Percentiles rank a stretch among this genome's conserved stretches.
phyloP scores from a whole-genome alignment of 768 basidiomycete genomes.

The Lentinula aciculospora region DNA sequence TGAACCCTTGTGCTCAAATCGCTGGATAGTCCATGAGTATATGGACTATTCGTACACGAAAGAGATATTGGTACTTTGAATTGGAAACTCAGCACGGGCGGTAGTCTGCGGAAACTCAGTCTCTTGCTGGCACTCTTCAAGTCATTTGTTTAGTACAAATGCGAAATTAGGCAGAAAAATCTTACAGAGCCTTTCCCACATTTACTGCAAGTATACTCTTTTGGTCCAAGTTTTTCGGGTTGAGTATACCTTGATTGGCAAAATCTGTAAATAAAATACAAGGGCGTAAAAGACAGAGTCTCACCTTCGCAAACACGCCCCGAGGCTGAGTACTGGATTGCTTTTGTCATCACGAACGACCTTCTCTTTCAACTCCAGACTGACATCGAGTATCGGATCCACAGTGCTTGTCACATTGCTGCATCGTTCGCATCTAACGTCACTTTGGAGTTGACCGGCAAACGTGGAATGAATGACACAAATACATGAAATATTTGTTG shows the following conservation, averaged over 20 bases:
- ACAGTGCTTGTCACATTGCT: conserved; percentile 69
- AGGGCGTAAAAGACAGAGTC: not conserved
- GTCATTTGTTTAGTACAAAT: conserved; percentile 1
- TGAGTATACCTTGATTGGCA: conserved; percentile 68
- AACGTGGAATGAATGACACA: conserved; percentile 93
- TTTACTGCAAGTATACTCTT: conserved; percentile 80
- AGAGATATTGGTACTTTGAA: conserved; percentile 64
- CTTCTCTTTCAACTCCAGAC: conserved; percentile 65
- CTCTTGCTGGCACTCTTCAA: conserved; percentile 75
- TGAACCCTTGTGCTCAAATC: conserved; percentile 83
- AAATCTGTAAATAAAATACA: conserved; percentile 1
- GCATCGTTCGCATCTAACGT: conserved; percentile 86
- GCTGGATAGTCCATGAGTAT: conserved; percentile 37
- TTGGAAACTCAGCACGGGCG: conserved; percentile 89
- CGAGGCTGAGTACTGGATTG: conserved; percentile 27
- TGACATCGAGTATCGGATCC: conserved; percentile 90
- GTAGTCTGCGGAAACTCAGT: conserved; percentile 77
- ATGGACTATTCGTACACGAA: not conserved
- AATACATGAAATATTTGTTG: conserved; percentile 74
- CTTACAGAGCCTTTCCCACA: conserved; percentile 69
- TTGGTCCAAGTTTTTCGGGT: conserved; percentile 75
- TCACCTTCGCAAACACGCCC: conserved; percentile 65
- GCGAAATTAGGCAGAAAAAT: conserved; percentile 9
- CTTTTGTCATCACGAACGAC: not conserved
- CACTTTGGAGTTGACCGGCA: conserved; percentile 80